Evolutionary conservation across 768 basidiomycete genomes (phyloP), one percentile per base, ranked within the genome.

Genomic region (Lactarius trivialis): DNA sequence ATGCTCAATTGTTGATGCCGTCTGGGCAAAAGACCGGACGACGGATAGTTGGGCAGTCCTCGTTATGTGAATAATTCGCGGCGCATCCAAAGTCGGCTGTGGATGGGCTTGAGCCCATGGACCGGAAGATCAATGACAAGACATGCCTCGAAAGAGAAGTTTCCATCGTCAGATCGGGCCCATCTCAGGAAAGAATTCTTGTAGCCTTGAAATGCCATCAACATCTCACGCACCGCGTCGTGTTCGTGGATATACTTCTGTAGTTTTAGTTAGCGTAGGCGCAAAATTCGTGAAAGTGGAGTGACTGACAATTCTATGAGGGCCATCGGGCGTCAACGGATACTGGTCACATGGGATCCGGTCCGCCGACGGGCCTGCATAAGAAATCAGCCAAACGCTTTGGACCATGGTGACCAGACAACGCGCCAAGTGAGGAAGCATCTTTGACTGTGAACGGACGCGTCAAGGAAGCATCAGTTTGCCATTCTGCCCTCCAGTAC

Each of bases 401-500:
- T 26, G 30, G 51, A 51, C 39, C 17, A 32, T 26, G n/a, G 15
- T 6, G 32, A 36, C 12, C 28, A 26, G 30, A 41, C 9, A 54
- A 41, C 75, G 43, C 68, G 84, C 89, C 89, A 37, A 93, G 74
- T 2, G 89, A 87, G 2, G 89, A 91, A 9, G 86, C 82, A 68
- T 89, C 83, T 0, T 84, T 83, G 21, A 91, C 71, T 68, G 86
- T 74, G 68, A 92, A 90, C 4, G 73, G 73, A 24, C 74, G 73
- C 17, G 69, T 70, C 14, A 76, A 60, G 65, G 77, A 70, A 26
- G 75, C 74, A 65, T 82, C 79, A 1, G 77, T 77, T 55, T 74
- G 75, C 87, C 87, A 90, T 28, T 81, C 83, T 2, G 79, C 73
- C 65, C 81, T 79, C 91, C 91, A 93, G 68, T 91, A 91, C 66